These are phyloP conservation scores for Brassica cretica DNA, from an alignment of 345 rosid species.

Conservation along the genomic window DNA sequence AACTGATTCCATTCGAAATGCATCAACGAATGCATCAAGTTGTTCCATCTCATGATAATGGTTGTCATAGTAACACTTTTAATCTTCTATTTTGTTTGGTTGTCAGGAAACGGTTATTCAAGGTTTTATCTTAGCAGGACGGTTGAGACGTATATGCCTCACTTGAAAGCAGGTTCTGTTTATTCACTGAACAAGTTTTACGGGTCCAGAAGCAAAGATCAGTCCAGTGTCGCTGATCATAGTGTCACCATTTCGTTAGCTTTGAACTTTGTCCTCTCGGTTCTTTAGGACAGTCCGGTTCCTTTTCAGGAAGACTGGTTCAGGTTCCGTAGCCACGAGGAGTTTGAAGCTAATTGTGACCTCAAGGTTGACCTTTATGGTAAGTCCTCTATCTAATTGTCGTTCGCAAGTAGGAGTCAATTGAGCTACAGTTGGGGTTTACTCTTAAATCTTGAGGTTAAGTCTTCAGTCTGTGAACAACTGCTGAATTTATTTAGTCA, in stretches of 20 bases:
- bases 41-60: no score
- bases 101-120: background rate
- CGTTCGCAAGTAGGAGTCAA: background rate
- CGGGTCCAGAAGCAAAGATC: background rate
- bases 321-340: background rate
- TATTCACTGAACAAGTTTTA: background rate
- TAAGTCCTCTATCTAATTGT: background rate
- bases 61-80: no score
- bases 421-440: background rate
- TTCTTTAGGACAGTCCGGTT: background rate
- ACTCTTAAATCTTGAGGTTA: background rate
- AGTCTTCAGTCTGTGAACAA: background rate
- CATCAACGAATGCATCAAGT: no score
- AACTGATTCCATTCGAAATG: no score
- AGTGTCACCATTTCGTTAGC: background rate
- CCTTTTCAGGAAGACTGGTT: background rate
- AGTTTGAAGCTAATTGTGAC: background rate
- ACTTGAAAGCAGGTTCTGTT: background rate
- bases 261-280: background rate
- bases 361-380: background rate
- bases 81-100: background rate
- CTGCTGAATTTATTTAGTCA: background rate
- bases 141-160: background rate
- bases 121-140: background rate
- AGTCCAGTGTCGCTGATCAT: background rate